A percentile compares a stretch with the other conserved stretches of the same genome.
Evolutionary conservation across 129 eudicot species (phyloP).

Genomic region (Lactuca saligna): DNA sequence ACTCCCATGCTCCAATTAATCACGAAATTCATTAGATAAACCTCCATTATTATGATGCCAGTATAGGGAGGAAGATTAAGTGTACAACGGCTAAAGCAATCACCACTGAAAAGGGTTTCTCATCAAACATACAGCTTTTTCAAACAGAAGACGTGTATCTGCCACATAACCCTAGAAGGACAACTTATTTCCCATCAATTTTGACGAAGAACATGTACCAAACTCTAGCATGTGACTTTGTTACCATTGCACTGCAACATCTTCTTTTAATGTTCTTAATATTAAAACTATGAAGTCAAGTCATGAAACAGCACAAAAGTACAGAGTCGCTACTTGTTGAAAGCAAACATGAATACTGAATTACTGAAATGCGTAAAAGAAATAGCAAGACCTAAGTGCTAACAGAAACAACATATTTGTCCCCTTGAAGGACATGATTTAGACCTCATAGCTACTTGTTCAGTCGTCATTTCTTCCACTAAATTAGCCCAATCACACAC

Average conservation of each 20-base stretch:
- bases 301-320: neutral
- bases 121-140: too few relatives aligned
- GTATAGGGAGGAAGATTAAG: neutral
- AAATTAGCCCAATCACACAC: neutral
- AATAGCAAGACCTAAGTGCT: neutral
- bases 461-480: neutral
- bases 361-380: neutral
- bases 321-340: neutral
- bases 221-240: neutral
- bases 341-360: neutral
- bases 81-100: neutral
- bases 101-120: neutral
- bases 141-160: neutral
- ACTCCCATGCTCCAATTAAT: too few relatives aligned
- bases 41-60: neutral
- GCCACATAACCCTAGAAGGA: conserved; percentile 15
- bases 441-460: neutral
- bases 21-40: neutral
- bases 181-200: conserved; percentile 2
- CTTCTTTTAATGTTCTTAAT: neutral
- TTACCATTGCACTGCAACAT: neutral
- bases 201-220: conserved; percentile 4
- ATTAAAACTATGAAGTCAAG: too few relatives aligned
- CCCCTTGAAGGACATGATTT: conserved; percentile 5
- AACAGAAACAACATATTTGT: neutral